phyloP scores from a whole-genome alignment of 2,329 filamentous ascomycete species.

The Bipolaris zeicola region DNA sequence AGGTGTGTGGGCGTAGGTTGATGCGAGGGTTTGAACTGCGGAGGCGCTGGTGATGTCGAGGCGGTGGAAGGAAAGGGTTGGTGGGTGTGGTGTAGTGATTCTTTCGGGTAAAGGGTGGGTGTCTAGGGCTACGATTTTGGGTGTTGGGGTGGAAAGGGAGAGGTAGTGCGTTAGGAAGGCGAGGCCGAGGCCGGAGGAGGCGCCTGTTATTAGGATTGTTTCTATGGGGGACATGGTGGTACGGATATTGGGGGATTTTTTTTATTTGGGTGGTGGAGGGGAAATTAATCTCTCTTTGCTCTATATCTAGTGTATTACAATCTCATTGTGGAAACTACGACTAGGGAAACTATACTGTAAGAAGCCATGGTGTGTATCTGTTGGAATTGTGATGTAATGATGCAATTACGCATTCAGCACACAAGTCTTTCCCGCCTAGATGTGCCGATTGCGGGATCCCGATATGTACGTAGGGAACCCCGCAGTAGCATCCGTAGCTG shows the following conservation, averaged over 20 bases:
- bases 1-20: conserved; percentile 19
- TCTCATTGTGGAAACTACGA: conserved; percentile 6
- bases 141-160: conserved; percentile 8
- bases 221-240: not conserved
- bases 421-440: not conserved
- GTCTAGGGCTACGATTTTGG: conserved; percentile 32
- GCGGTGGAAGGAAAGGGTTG: conserved; percentile 15
- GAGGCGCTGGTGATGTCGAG: conserved; percentile 15
- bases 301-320: not conserved
- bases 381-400: not conserved
- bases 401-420: not conserved
- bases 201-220: conserved; percentile 89
- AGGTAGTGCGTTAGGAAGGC: conserved; percentile 53
- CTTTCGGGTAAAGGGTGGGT: conserved; percentile 7
- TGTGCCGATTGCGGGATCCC: conserved; percentile 1
- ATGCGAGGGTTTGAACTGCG: conserved; percentile 15
- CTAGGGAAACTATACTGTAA: conserved; percentile 3
- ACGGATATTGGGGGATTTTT: not conserved
- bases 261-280: not conserved
- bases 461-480: conserved; percentile 1
- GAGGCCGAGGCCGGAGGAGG: conserved; percentile 87
- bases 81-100: not conserved
- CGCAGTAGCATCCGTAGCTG: conserved; percentile 2
- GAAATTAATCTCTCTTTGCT: no score
- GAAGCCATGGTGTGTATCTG: not conserved